Conservation (phyloP, 2,329 filamentous ascomycete species). For the Thermoascus crustaceus region DNA sequence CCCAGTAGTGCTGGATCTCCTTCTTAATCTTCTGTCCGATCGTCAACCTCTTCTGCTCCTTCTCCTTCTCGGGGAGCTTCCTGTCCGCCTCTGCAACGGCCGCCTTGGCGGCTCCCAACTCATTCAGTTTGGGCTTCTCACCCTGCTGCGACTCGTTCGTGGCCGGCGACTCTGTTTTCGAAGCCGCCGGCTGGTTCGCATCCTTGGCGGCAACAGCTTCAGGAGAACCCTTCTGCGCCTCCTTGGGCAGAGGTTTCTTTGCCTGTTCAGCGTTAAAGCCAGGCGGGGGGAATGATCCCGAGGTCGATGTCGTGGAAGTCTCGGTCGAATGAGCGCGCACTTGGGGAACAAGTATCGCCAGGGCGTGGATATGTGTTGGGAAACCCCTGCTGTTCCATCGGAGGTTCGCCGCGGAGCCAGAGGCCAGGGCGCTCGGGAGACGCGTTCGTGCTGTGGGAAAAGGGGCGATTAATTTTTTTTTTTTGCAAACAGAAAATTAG, state of each 20-base stretch:
- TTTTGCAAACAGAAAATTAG: neutral
- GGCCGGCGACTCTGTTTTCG: constrained; percentile 32
- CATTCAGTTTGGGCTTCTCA: constrained; percentile 47
- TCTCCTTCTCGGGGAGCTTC: constrained; percentile 54
- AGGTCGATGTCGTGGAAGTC: constrained; percentile 42
- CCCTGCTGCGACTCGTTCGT: constrained; percentile 38
- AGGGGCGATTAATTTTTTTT: neutral
- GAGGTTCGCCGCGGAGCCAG: constrained; percentile 25
- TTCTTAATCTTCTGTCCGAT: constrained; percentile 90
- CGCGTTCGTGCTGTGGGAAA: constrained; percentile 22
- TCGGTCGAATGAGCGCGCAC: constrained; percentile 48
- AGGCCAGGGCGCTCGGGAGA: constrained; percentile 22
- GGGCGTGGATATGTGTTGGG: constrained; percentile 46
- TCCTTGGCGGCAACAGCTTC: constrained; percentile 27
- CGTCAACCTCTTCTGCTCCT: constrained; percentile 78
- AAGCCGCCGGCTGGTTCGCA: constrained; percentile 28
- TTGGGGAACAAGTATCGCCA: constrained; percentile 50
- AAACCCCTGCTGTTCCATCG: constrained; percentile 29
- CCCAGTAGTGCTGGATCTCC: constrained; percentile 92
- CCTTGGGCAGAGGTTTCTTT: constrained; percentile 68
- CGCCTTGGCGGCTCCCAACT: constrained; percentile 55
- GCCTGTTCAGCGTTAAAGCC: constrained; percentile 87
- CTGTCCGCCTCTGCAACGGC: constrained; percentile 43
- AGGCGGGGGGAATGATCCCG: constrained; percentile 62
- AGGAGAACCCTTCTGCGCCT: constrained; percentile 30